Percentiles rank a stretch among this genome's conserved stretches.
These are phyloP conservation scores for Cryptococcus sp. DNA, from an alignment of 1,284 basidiomycete species.

Conservation along the genomic window DNA sequence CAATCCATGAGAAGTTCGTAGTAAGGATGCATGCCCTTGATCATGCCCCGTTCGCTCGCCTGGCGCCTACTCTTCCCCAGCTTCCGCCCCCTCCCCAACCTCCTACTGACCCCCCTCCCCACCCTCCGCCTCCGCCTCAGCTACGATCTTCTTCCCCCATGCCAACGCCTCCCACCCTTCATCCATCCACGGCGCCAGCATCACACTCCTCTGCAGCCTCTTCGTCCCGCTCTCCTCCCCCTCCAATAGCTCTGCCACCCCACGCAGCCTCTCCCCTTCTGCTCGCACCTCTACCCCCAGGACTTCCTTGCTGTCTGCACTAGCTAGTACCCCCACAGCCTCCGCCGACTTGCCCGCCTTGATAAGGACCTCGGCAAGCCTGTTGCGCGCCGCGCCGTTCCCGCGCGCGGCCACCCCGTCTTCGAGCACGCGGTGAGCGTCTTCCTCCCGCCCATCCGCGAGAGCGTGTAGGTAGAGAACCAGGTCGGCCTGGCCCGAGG, in stretches of 20 bases:
- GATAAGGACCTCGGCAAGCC: conserved; percentile 26
- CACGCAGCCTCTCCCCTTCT: conserved; percentile 29
- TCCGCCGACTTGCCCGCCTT: conserved; percentile 24
- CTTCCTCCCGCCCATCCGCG: conserved; percentile 11
- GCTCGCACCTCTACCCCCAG: conserved; percentile 6
- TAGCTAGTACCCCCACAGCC: conserved; percentile 35
- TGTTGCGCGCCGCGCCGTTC: conserved; percentile 11
- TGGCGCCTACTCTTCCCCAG: not conserved
- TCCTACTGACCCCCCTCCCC: not conserved
- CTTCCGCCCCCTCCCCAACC: not conserved
- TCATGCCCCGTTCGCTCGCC: not conserved
- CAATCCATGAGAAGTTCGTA: too few species aligned
- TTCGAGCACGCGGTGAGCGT: conserved; percentile 20
- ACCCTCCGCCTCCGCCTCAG: conserved; percentile 15
- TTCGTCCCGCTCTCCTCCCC: conserved; percentile 28
- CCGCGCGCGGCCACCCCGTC: conserved; percentile 9
- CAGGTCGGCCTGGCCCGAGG: conserved; percentile 28
- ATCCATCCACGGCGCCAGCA: conserved; percentile 62
- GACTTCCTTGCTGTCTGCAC: not conserved
- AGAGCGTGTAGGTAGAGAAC: conserved; percentile 33
- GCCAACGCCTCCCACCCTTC: conserved; percentile 56
- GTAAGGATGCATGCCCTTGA: not conserved
- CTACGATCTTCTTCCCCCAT: conserved; percentile 30
- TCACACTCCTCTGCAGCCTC: conserved; percentile 63
- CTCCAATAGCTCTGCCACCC: conserved; percentile 26